Base-by-base conservation (phyloP, 352 stramenopile species). In the Phytophthora hybrid region DNA sequence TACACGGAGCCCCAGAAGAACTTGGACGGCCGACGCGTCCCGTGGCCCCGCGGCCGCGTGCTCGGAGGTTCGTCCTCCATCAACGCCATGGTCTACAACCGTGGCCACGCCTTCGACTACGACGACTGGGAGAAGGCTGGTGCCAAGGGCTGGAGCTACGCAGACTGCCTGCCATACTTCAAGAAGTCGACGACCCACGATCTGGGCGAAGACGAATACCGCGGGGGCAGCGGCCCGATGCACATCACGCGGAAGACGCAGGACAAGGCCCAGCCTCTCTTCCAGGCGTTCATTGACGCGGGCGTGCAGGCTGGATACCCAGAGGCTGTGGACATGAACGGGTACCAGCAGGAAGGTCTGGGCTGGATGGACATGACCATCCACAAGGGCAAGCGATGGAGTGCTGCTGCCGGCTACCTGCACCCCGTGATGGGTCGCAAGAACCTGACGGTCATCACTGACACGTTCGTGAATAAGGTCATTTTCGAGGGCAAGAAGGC, bases 61-160 rank as follows among this genome's bases (percentile, higher is more conserved):
- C 85, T 96, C 39, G 90, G 90, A 16, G 90, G 90, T 14, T 95
- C 88, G n/a, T 95, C 88, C 13, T 95, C 86, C 47, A 79, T 96
- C 56, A 96, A 96, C 37, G 89, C 88, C 23, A 96, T 96, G 89
- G 85, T 96, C 16, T 96, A 96, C 83, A 91, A 91, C 64, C 85
- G 89, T 18, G 89, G 89, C 0, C 85, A 96, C 67, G 84, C 88
- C 13, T 73, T 84, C 59, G 88, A 95, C 76, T 95, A 95, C 70
- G 77, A 96, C 68, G 84, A 92, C 66, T 96, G 89, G 89, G 67
- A 89, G 32, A 54, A 63, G 16, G 85, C 76, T 29, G 87, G 88
- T 39, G 87, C 87, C 29, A 66, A 65, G 7, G 84, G 87, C n/a
- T 96, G 89, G 89, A 91, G 84, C 76, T 96, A 94, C 56, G 83